These are phyloP conservation scores for Colletotrichum navitas DNA, from an alignment of 2,329 filamentous ascomycete genomes.

Conservation along the genomic window DNA sequence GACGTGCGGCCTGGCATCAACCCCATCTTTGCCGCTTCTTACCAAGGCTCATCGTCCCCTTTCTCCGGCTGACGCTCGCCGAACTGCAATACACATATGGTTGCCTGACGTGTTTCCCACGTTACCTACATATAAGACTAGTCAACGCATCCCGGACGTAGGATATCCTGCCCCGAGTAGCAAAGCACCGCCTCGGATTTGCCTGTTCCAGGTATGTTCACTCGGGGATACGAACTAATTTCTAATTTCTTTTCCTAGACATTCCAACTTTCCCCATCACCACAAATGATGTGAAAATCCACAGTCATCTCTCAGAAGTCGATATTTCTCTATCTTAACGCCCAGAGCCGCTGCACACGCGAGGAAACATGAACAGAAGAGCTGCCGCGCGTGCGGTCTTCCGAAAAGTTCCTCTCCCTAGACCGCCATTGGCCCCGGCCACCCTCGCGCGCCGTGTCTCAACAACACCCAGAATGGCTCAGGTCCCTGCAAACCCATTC, in stretches of 20 bases:
- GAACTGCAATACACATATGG: not conserved
- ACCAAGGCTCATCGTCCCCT: constrained; percentile 31
- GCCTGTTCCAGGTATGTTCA: not conserved
- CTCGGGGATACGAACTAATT: constrained; percentile 17
- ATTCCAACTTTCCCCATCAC: not conserved
- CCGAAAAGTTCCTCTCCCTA: constrained; percentile 46
- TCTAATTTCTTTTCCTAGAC: not conserved
- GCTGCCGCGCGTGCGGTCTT: constrained; percentile 49
- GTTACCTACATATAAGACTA: constrained; percentile 12
- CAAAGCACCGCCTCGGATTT: constrained; percentile 20
- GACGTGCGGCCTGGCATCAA: not conserved
- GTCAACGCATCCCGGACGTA: constrained; percentile 7
- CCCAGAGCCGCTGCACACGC: not conserved
- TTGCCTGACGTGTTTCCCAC: constrained; percentile 11
- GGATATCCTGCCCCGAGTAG: constrained; percentile 10
- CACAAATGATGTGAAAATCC: not conserved
- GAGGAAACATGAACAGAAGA: constrained; percentile 51
- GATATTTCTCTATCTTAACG: not conserved
- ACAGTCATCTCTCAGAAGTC: not conserved
- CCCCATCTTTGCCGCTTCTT: constrained; percentile 26
- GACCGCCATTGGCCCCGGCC: constrained; percentile 40
- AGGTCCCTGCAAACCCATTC: constrained; percentile 38
- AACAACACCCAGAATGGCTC: constrained; percentile 50
- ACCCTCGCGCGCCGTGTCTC: constrained; percentile 50
- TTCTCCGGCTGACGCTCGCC: constrained; percentile 23